Conservation (phyloP, 2,329 filamentous ascomycete genomes). For the Penicillium sp. region DNA sequence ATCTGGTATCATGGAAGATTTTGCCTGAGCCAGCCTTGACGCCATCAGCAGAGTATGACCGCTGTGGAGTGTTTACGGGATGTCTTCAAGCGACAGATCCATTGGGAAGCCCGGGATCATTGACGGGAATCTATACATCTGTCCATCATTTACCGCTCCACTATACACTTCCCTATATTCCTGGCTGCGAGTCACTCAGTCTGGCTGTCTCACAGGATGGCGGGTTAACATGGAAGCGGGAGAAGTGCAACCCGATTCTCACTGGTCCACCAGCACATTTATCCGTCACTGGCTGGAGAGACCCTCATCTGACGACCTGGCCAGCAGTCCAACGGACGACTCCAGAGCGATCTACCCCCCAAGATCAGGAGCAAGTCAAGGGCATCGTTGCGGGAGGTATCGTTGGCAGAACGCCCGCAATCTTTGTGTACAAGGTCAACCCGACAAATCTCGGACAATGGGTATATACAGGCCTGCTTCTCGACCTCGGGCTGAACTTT, state of each 20-base stretch:
- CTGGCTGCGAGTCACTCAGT: slow-evolving; percentile 34
- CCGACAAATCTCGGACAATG: slow-evolving; percentile 39
- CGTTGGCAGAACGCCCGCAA: slow-evolving; percentile 36
- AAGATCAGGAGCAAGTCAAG: slow-evolving; percentile 29
- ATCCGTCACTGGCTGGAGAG: slow-evolving; percentile 39
- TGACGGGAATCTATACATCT: slow-evolving; percentile 39
- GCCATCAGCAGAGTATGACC: slow-evolving; percentile 34
- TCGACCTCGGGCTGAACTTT: slow-evolving; percentile 37
- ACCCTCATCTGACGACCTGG: slow-evolving; percentile 33
- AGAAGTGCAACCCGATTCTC: slow-evolving; percentile 35
- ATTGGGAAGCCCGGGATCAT: slow-evolving; percentile 18
- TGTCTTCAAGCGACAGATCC: slow-evolving; percentile 29
- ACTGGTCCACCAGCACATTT: slow-evolving; percentile 28
- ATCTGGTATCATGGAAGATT: slow-evolving; percentile 37
- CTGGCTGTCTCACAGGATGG: slow-evolving; percentile 35
- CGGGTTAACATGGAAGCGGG: slow-evolving; percentile 34
- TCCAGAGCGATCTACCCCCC: background rate
- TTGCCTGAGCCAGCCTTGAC: slow-evolving; percentile 24
- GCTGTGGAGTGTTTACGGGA: slow-evolving; percentile 40
- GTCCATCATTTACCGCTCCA: slow-evolving; percentile 38
- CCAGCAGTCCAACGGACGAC: slow-evolving; percentile 1
- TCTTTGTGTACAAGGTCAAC: slow-evolving; percentile 44
- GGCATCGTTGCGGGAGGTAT: slow-evolving; percentile 48
- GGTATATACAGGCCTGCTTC: slow-evolving; percentile 42
- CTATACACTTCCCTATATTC: slow-evolving; percentile 34